Evolutionary conservation across 2,329 filamentous ascomycete genomes (phyloP).

Genomic region (Hypoxylon sp.): DNA sequence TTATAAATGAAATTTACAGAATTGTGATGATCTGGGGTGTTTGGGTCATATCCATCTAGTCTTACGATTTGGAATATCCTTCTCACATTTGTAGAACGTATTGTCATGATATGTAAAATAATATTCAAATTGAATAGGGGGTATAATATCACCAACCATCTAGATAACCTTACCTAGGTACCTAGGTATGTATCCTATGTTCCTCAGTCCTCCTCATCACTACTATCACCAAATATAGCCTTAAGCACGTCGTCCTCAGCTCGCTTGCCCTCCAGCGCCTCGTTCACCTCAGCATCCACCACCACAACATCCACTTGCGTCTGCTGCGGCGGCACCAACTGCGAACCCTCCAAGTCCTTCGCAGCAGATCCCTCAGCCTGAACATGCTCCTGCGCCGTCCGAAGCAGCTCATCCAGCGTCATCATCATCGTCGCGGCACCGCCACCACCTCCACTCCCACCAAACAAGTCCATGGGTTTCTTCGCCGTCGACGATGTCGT

Average conservation of each 20-base stretch:
- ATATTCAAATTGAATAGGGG: slow-evolving; percentile 13
- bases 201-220: slow-evolving; percentile 62
- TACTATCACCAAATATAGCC: slow-evolving; percentile 92
- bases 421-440: slow-evolving; percentile 46
- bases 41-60: too few relatives aligned
- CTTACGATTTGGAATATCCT: too few relatives aligned
- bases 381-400: slow-evolving; percentile 39
- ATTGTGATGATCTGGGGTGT: too few relatives aligned
- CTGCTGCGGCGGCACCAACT: slow-evolving; percentile 17
- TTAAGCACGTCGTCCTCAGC: slow-evolving; percentile 85
- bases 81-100: too few relatives aligned
- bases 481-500: slow-evolving; percentile 29
- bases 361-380: not conserved
- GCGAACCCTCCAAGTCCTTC: slow-evolving; percentile 5
- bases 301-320: too few relatives aligned
- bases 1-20: too few relatives aligned
- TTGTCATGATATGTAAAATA: too few relatives aligned
- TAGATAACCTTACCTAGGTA: too few relatives aligned
- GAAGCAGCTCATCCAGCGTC: slow-evolving; percentile 47
- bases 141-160: slow-evolving; percentile 12
- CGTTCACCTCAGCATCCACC: slow-evolving; percentile 79
- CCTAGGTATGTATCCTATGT: too few relatives aligned
- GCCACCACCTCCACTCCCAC: slow-evolving; percentile 3
- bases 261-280: slow-evolving; percentile 76
- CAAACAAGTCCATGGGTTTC: slow-evolving; percentile 29